Conservation (phyloP, 371 early-diverging fungal genomes). For the Thermomucor indicae-seudaticae region DNA sequence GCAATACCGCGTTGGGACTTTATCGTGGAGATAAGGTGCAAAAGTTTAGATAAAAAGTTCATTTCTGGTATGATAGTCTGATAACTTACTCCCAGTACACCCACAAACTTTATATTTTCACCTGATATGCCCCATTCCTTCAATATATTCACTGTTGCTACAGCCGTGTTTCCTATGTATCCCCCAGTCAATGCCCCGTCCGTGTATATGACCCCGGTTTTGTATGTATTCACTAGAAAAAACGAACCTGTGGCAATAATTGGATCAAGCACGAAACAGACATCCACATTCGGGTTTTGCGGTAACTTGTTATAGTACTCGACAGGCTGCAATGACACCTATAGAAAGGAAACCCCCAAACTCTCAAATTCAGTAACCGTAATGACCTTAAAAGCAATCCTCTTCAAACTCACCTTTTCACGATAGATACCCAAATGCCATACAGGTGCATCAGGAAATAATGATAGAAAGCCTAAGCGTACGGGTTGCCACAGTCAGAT, state of each 20-base stretch:
- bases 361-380: background rate
- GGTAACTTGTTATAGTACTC: conserved; percentile 94
- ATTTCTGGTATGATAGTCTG: too few relatives aligned
- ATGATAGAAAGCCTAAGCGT: conserved; percentile 57
- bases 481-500: too few relatives aligned
- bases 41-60: background rate
- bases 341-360: too few relatives aligned
- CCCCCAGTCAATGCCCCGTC: too few relatives aligned
- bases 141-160: conserved; percentile 75
- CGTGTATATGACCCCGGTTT: background rate
- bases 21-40: background rate
- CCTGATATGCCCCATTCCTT: conserved; percentile 76
- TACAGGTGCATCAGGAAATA: conserved; percentile 73
- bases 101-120: conserved; percentile 66
- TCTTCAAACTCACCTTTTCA: conserved; percentile 56
- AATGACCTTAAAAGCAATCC: background rate
- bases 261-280: conserved; percentile 79
- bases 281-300: conserved; percentile 55
- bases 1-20: conserved; percentile 59
- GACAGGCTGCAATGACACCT: conserved; percentile 78
- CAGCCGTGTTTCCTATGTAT: conserved; percentile 76
- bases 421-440: conserved; percentile 82
- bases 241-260: conserved; percentile 73
- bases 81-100: conserved; percentile 51
- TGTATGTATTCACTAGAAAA: background rate